Base-by-base conservation (phyloP, 2,329 filamentous ascomycete species). In the Trichocomaceae sp. region DNA sequence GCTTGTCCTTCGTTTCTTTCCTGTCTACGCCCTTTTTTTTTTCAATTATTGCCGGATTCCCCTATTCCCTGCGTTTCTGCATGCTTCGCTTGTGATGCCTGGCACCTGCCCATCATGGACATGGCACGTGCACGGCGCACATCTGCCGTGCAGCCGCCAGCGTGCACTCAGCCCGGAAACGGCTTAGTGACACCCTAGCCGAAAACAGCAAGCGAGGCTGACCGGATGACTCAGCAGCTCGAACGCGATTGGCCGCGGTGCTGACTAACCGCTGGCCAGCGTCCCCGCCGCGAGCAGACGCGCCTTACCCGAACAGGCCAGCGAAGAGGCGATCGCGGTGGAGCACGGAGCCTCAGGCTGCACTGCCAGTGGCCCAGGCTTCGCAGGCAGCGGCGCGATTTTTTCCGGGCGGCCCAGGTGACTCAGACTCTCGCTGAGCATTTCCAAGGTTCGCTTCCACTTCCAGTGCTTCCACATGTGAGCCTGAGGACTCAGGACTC, bases 91-190 rank as follows among this genome's bases (percentile, higher is more conserved):
- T 9, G 17, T 44, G 41, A 44, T 19, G 17, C 41, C 20, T 44
- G 41, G 20, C 10, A 8, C 41, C 20, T 6, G 12, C 39, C 17
- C n/a, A 42, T 17, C 20, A 33, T 15, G 6, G 39, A 6, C 47
- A 19, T n/a, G 46, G 47, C 52, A 55, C 52, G 52, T 55, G 52
- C 52, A 48, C 52, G 48, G 48, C 49, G 39, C 29, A 33, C 29
- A 29, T 29, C 26, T 29, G 10, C 31, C 47, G 23, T 50, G 37
- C 48, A 47, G n/a, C n/a, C n/a, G n/a, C n/a, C n/a, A n/a, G n/a
- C n/a, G n/a, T n/a, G n/a, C n/a, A n/a, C n/a, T 48, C 23, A 55
- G 23, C 12, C 53, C 26, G n/a, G 19, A 48, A 44, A 29, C 33
- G 48, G 48, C 48, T n/a, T 55, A 55, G 54, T 35, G 33, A 35